A percentile compares a stretch with the other conserved stretches of the same genome.
phyloP scores from a whole-genome alignment of 768 basidiomycete genomes.

The Mycena vulgaris region DNA sequence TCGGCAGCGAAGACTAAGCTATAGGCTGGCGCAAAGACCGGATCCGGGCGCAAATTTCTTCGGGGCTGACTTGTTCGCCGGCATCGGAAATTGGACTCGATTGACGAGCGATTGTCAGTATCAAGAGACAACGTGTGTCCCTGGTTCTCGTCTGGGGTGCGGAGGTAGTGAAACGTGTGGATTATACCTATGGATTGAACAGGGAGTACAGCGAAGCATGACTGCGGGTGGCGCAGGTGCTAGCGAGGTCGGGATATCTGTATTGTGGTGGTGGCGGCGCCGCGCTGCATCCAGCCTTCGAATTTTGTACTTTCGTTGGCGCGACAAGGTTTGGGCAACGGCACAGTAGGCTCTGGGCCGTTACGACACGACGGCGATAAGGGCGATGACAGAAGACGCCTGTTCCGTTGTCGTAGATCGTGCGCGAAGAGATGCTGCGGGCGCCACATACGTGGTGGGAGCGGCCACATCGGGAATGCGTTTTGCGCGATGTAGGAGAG shows the following conservation, averaged over 20 bases:
- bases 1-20: too few species aligned
- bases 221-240: neutral
- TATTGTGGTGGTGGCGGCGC: neutral
- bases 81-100: too few species aligned
- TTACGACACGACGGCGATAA: neutral
- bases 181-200: neutral
- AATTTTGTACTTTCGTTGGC: neutral
- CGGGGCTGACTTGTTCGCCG: too few species aligned
- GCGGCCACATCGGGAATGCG: neutral
- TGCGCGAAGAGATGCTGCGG: neutral
- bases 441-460: neutral
- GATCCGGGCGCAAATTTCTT: too few species aligned
- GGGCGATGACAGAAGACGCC: too few species aligned
- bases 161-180: too few species aligned
- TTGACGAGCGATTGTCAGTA: too few species aligned
- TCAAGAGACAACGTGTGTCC: too few species aligned
- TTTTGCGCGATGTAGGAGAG: neutral
- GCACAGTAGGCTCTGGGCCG: neutral
- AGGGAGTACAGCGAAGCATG: neutral
- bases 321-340: neutral
- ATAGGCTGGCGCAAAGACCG: too few species aligned
- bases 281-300: neutral
- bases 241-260: neutral
- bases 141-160: too few species aligned
- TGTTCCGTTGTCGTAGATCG: too few species aligned